Percentiles rank a stretch among this genome's conserved stretches.
Evolutionary conservation across 306 rosid species (phyloP).

Genomic region (Prunus mira): DNA sequence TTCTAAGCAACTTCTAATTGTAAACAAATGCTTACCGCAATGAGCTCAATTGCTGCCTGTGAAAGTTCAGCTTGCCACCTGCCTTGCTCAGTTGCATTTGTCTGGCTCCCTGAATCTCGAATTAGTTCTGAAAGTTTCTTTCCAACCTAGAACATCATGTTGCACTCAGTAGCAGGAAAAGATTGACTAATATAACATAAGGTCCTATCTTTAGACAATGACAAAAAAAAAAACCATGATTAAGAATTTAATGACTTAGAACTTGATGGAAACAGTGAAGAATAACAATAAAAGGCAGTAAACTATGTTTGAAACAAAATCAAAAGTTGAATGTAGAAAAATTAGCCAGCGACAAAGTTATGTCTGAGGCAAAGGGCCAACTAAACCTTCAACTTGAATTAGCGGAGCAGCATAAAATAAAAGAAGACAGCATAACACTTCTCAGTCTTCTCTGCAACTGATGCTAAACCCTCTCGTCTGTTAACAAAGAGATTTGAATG

Average conservation of each 20-base stretch:
- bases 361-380: not conserved
- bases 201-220: not conserved
- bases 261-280: not conserved
- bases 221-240: not conserved
- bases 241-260: not conserved
- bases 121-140: slow-evolving; percentile 89
- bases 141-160: slow-evolving; percentile 66
- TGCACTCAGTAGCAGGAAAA: slow-evolving; percentile 10
- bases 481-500: too few relatives aligned
- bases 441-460: not conserved
- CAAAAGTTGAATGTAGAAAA: not conserved
- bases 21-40: slow-evolving; percentile 60
- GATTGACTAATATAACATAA: not conserved
- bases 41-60: slow-evolving; percentile 95
- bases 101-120: slow-evolving; percentile 87
- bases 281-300: not conserved
- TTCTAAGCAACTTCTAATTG: not conserved
- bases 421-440: not conserved
- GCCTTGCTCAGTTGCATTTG: slow-evolving; percentile 80
- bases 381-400: not conserved
- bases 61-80: slow-evolving; percentile 99
- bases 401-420: not conserved
- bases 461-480: not conserved
- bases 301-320: not conserved
- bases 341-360: not conserved